Base-by-base conservation (phyloP, 2,329 filamentous ascomycete genomes). In the Cladophialophora carrionii region DNA sequence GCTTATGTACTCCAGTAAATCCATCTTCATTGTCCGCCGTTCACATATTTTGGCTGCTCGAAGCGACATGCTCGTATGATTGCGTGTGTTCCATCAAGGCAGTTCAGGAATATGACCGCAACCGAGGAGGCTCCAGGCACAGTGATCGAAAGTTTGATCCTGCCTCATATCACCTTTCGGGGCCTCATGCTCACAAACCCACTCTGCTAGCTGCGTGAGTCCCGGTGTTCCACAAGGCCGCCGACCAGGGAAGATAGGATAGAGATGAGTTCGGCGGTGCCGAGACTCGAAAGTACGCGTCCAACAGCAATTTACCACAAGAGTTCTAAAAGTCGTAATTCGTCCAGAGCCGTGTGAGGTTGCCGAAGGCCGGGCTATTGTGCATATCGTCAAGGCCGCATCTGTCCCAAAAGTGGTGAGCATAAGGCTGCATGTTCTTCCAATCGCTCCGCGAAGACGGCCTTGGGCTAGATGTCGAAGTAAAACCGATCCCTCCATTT, bases 1-100 rank as follows among this genome's bases (percentile, higher is more conserved):
- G 37, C 37, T 43, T 43, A 43, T 43, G 37, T 43, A 43, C 37
- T 43, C 37, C 37, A 43, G 17, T n/a, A 43, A 43, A 43, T 43
- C 37, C 37, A 43, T 43, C 17, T 43, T 17, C 37, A 43, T 43
- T 43, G 37, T 43, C 14, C 17, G n/a, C 37, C 2, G 17, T 8
- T 43, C 17, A 43, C n/a, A 7, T 43, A 7, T 6, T 43, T 43
- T n/a, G 17, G 37, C 37, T n/a, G 17, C 17, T n/a, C n/a, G n/a
- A 43, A 43, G 37, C 17, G 37, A n/a, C 6, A n/a, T 20, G 37
- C 37, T 43, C 17, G 10, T 17, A 17, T 43, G 17, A 17, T 20
- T 14, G 17, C 37, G 2, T n/a, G 17, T n/a, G 6, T 43, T n/a
- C 37, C 37, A n/a, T 1, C n/a, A n/a, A 2, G 37, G 37, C 14